Base-by-base conservation (phyloP, 1,139 yeast genomes). In the Geotrichum restrictum region DNA sequence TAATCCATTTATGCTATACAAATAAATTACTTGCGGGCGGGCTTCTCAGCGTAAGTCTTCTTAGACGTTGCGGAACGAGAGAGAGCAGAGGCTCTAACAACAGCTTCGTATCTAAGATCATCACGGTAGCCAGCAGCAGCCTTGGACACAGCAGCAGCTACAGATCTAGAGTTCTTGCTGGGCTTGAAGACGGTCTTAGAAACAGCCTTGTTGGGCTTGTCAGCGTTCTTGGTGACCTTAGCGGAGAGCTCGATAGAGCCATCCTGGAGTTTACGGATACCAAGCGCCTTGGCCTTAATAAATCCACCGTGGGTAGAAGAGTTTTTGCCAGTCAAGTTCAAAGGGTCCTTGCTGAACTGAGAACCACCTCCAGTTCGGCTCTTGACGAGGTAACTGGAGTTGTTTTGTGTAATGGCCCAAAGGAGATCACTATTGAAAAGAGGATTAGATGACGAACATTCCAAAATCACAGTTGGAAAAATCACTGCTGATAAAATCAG, bases 341-440 rank as follows among this genome's bases (percentile, higher is more conserved):
- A 68, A 61, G 80, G 79, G 69, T 77, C 81, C 56, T 70, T 66
- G 59, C 79, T 75, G 67, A 75, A 70, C 58, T 64, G 66, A 57
- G 66, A 66, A 58, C 74, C 76, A 56, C 75, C 69, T 51, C 65
- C 64, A 53, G 64, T 59, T 55, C 66, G 60, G 63, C 76, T 70
- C 74, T 75, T 76, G 60, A 76, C 78, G 58, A 76, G 69, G 72
- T 60, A 75, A 58, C 74, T 62, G 56, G 75, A 68, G 72, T 75
- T 70, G 62, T 68, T 64, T 61, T 76, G 74, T 71, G 78, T 70
- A 53, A 76, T 63, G 62, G 74, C 74, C 80, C 80, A 76, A 71
- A 76, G 65, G 57, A 76, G 72, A 64, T 76, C 80, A 70, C 73
- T 67, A 54, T 8, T 52, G 54, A 42, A 50, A 49, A 37, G 47